A percentile compares a stretch with the other conserved stretches of the same genome.
These are phyloP conservation scores for Hymenoscyphus linearis DNA, from an alignment of 2,329 filamentous ascomycete genomes.

Conservation along the genomic window DNA sequence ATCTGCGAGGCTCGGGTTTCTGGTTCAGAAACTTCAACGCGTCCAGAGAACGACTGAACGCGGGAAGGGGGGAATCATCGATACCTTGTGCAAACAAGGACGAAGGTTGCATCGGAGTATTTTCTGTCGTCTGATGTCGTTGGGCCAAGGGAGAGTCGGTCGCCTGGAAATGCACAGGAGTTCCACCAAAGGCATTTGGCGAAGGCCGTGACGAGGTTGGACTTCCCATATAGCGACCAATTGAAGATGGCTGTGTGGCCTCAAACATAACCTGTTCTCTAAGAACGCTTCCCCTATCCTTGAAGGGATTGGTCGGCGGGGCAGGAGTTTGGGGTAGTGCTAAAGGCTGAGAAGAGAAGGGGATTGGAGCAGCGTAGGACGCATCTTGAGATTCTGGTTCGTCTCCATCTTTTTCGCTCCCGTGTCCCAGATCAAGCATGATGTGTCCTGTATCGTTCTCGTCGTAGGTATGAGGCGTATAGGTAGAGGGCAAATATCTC, in stretches of 20 bases:
- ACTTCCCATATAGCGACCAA: slow-evolving; percentile 20
- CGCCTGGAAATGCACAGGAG: background rate
- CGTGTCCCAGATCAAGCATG: slow-evolving; percentile 14
- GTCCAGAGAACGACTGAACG: background rate
- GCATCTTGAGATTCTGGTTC: slow-evolving; percentile 22
- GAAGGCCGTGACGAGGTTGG: slow-evolving; percentile 30
- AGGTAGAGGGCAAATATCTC: slow-evolving; percentile 17
- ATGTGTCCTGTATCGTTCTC: slow-evolving; percentile 28
- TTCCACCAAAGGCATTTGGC: slow-evolving; percentile 23
- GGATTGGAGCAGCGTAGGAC: slow-evolving; percentile 11
- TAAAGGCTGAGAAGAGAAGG: background rate
- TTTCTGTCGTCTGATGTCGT: background rate
- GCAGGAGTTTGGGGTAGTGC: slow-evolving; percentile 24
- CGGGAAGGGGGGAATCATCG: slow-evolving; percentile 4
- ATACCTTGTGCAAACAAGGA: slow-evolving; percentile 9
- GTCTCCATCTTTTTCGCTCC: slow-evolving; percentile 8
- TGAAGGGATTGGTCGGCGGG: slow-evolving; percentile 29
- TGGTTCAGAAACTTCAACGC: background rate
- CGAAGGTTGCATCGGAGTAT: slow-evolving; percentile 17
- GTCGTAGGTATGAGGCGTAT: slow-evolving; percentile 24
- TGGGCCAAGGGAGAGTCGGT: slow-evolving; percentile 19
- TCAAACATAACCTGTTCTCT: slow-evolving; percentile 28
- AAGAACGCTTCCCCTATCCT: slow-evolving; percentile 27
- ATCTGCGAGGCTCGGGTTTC: slow-evolving; percentile 20
- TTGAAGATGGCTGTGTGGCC: slow-evolving; percentile 30